Conservation (phyloP, 2,329 filamentous ascomycete genomes). For the Neonectria sp. region DNA sequence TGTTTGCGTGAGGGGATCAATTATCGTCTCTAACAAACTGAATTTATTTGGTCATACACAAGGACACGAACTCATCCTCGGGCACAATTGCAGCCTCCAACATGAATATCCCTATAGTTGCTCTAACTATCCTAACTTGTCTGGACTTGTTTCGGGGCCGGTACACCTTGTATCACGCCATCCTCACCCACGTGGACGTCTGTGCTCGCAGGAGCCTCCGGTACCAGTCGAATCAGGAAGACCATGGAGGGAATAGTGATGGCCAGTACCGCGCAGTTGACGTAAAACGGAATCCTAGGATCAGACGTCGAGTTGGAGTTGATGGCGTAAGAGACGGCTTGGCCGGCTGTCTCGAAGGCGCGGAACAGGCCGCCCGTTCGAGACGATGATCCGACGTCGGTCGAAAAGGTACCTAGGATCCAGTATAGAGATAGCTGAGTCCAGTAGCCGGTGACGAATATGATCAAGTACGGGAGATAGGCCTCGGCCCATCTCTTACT, state of each 20-base stretch:
- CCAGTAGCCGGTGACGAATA: conserved; percentile 26
- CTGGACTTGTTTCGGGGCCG: conserved; percentile 1
- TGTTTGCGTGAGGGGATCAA: background rate
- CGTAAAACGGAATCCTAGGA: conserved; percentile 24
- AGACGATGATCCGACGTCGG: conserved; percentile 50
- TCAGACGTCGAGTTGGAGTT: conserved; percentile 42
- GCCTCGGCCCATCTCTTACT: conserved; percentile 24
- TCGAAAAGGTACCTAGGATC: conserved; percentile 55
- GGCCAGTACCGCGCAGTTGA: conserved; percentile 18
- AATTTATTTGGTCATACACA: background rate
- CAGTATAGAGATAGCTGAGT: conserved; percentile 50
- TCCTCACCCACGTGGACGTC: conserved; percentile 23
- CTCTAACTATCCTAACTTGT: too few species aligned
- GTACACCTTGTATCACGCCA: conserved; percentile 18
- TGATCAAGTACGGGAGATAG: conserved; percentile 28
- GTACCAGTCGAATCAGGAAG: conserved; percentile 25
- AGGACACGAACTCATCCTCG: background rate
- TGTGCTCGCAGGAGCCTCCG: conserved; percentile 5
- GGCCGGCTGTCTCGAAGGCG: conserved; percentile 48
- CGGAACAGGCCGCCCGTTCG: conserved; percentile 50
- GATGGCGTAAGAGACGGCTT: conserved; percentile 50
- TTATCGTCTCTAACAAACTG: background rate
- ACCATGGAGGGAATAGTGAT: conserved; percentile 27
- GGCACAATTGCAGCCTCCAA: background rate
- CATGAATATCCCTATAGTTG: background rate